phyloP scores from a whole-genome alignment of 2,329 filamentous ascomycete genomes.

The Aspergillus unguis region DNA sequence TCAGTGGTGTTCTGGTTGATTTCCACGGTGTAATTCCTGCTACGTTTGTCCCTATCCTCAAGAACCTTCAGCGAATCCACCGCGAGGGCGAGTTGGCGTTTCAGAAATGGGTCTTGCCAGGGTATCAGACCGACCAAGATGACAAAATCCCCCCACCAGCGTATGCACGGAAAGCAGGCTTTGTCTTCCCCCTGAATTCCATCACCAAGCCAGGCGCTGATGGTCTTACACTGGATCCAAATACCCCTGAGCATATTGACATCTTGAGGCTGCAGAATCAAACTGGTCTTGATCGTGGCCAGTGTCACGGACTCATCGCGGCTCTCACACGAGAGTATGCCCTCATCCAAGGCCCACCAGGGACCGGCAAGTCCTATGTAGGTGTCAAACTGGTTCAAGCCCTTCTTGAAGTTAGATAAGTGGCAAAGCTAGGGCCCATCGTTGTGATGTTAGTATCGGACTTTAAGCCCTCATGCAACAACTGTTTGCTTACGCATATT shows the following conservation, averaged over 20 bases:
- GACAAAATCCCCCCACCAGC: not conserved
- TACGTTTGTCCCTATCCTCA: constrained; percentile 1
- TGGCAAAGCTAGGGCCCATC: constrained; percentile 42
- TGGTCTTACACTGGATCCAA: not conserved
- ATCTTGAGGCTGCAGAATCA: constrained; percentile 1
- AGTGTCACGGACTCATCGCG: constrained; percentile 2
- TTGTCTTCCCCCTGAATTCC: not conserved
- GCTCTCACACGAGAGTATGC: constrained; percentile 3
- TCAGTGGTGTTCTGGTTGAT: constrained; percentile 1
- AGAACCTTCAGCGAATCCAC: constrained; percentile 1
- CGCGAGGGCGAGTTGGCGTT: constrained; percentile 1
- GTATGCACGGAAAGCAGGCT: constrained; percentile 1
- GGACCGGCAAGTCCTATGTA: constrained; percentile 27
- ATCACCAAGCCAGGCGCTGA: not conserved
- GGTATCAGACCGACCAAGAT: not conserved
- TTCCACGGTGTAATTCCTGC: not conserved
- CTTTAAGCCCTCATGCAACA: too few relatives aligned
- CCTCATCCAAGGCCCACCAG: constrained; percentile 29
- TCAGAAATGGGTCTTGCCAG: constrained; percentile 3
- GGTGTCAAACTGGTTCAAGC: constrained; percentile 28
- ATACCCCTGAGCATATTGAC: not conserved
- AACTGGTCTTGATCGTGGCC: constrained; percentile 1
- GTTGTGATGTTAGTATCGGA: constrained; percentile 38
- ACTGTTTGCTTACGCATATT: too few relatives aligned
- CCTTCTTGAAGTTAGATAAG: constrained; percentile 21